A percentile compares a stretch with the other conserved stretches of the same genome.
phyloP scores from a whole-genome alignment of 2,329 filamentous ascomycete genomes.

The Didymella exigua region DNA sequence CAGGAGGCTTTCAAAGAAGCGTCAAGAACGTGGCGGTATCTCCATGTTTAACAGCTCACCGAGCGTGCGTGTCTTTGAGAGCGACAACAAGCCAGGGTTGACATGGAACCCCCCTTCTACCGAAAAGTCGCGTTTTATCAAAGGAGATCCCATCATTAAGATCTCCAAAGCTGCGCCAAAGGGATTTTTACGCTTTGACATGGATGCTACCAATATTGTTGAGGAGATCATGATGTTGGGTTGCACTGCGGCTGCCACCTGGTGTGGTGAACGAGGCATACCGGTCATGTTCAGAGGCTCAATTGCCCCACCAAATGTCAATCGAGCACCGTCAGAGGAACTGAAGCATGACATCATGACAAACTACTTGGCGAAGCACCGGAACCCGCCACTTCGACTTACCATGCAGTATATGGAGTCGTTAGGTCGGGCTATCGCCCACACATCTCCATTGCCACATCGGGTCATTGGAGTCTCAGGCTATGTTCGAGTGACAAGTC shows the following conservation, averaged over 20 bases:
- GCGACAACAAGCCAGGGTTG: slow-evolving; percentile 37
- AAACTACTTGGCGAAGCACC: slow-evolving; percentile 46
- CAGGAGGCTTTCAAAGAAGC: slow-evolving; percentile 36
- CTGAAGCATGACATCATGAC: slow-evolving; percentile 44
- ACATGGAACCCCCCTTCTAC: slow-evolving; percentile 50
- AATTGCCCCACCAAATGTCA: slow-evolving; percentile 24
- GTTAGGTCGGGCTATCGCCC: slow-evolving; percentile 51
- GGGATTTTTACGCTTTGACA: slow-evolving; percentile 17
- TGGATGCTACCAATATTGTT: slow-evolving; percentile 39
- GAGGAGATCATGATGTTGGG: slow-evolving; percentile 61
- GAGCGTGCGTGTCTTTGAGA: slow-evolving; percentile 48
- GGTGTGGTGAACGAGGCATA: slow-evolving; percentile 59
- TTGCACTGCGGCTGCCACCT: slow-evolving; percentile 56
- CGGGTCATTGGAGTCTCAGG: slow-evolving; percentile 56
- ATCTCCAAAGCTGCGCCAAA: slow-evolving; percentile 17
- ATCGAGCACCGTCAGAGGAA: slow-evolving; percentile 18
- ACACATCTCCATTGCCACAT: slow-evolving; percentile 57
- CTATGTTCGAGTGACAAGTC: slow-evolving; percentile 66
- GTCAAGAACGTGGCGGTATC: slow-evolving; percentile 48
- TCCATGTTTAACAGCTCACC: slow-evolving; percentile 37
- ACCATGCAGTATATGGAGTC: slow-evolving; percentile 51
- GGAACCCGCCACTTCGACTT: slow-evolving; percentile 44
- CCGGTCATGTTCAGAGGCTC: slow-evolving; percentile 58
- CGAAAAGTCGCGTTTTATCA: slow-evolving; percentile 44
- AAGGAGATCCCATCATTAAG: slow-evolving; percentile 54